Base-by-base conservation (phyloP, 169 alveolate species). In the Plasmodium cynomolgi region DNA sequence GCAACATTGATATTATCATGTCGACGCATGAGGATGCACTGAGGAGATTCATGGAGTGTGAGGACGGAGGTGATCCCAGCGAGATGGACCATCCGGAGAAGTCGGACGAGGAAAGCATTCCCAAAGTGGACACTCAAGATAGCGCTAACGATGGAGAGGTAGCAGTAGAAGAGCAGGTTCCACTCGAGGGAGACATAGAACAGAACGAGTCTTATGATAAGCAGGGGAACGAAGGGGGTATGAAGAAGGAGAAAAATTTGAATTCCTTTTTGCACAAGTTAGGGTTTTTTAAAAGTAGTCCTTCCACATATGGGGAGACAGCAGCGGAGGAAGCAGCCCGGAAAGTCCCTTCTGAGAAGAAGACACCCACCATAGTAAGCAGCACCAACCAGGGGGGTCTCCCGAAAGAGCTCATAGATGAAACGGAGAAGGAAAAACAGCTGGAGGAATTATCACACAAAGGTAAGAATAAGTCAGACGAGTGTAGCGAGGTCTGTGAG, bases 1-100 rank as follows among this genome's bases (percentile, higher is more conserved):
- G 85, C 47, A 86, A 77, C 31, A 86, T 86, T 50, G 93, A 86
- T 56, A 86, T 86, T 11, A 86, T 86, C 0, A 90, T 90, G 94
- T 90, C 94, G 9, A 90, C 85, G 11, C 94, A 90, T 80, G 58
- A 79, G 54, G 90, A 79, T 31, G 91, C 83, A 5, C 54, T 90
- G 50, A 80, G 83, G 62, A 62, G 85, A 26, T 81, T 80, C 26
- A 81, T 90, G 94, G 91, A 90, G 3, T 62, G 50, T 81, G 81
- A 88, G 81, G 90, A 79, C 9, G 94, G 84, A n/a, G 62, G 50
- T 20, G 84, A 77, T 2, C 71, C 31, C 20, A 77, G 29, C 50
- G 84, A 77, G 31, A n/a, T 77, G 34, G 62, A 77, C 37, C 29
- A 68, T 13, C 17, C 5, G 84, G 84, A 77, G 13, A 20, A 41